Evolutionary conservation across 1,284 basidiomycete species (phyloP).

Genomic region (Cryptococcus sp.): DNA sequence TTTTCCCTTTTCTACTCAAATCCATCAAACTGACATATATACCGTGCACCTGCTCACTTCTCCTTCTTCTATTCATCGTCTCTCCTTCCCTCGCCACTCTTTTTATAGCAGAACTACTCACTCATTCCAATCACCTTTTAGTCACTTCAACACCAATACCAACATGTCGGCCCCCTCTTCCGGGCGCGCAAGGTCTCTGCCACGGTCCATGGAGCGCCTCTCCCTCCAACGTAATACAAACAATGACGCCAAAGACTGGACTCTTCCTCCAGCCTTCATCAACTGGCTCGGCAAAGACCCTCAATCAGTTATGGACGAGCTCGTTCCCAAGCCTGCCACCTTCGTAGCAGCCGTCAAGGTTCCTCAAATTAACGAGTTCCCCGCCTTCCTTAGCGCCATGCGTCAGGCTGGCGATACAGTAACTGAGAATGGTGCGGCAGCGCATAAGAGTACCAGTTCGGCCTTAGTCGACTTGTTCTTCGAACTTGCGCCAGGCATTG

Average conservation of each 20-base stretch:
- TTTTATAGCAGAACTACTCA: too few relatives aligned
- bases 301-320: slow-evolving; percentile 6
- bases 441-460: slow-evolving; percentile 15
- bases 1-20: too few relatives aligned
- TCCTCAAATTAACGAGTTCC: not conserved
- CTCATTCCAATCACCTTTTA: too few relatives aligned
- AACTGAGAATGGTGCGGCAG: slow-evolving; percentile 31
- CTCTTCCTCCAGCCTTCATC: slow-evolving; percentile 15
- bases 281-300: slow-evolving; percentile 9
- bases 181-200: too few relatives aligned
- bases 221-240: not conserved
- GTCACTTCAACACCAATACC: too few relatives aligned
- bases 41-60: too few relatives aligned
- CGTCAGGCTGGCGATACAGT: slow-evolving; percentile 12
- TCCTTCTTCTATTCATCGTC: too few relatives aligned
- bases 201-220: too few relatives aligned
- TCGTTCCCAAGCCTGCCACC: not conserved
- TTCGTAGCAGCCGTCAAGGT: too few relatives aligned
- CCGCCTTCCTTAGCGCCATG: not conserved
- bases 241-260: slow-evolving; percentile 1
- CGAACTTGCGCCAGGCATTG: slow-evolving; percentile 23
- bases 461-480: slow-evolving; percentile 34
- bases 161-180: too few relatives aligned
- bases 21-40: too few relatives aligned
- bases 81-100: too few relatives aligned